Conservation (phyloP, 2,329 filamentous ascomycete species). For the Botryotinia narcissicola region DNA sequence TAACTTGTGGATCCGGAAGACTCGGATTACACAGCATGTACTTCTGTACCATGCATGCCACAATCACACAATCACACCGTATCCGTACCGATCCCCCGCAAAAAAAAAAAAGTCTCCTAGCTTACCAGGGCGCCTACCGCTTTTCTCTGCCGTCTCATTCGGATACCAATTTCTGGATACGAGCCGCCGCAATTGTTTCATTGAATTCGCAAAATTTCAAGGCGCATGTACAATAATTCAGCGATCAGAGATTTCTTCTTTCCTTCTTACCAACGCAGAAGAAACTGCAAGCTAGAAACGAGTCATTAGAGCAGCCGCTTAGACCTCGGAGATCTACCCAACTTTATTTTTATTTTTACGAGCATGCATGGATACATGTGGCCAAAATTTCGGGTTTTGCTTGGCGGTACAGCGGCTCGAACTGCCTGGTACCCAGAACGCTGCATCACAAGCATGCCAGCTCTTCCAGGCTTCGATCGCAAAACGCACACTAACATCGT, state of each 20-base stretch:
- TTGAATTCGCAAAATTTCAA: too few species aligned
- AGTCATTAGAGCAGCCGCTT: not conserved
- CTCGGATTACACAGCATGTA: constrained; percentile 6
- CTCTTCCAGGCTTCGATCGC: not conserved
- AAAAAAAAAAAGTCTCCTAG: not conserved
- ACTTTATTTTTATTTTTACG: not conserved
- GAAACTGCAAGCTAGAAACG: not conserved
- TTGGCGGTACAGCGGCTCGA: not conserved
- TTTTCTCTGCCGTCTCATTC: not conserved
- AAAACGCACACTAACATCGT: not conserved
- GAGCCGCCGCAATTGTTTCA: not conserved
- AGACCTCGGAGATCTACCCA: not conserved
- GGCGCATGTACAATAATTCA: not conserved
- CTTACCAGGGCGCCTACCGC: not conserved
- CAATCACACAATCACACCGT: constrained; percentile 3
- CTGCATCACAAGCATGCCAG: not conserved
- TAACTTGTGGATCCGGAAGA: not conserved
- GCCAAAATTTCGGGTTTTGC: not conserved
- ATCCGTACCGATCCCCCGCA: not conserved
- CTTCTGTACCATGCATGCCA: not conserved
- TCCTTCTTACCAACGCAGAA: not conserved
- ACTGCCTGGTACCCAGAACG: not conserved
- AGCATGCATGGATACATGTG: not conserved
- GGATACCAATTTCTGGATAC: not conserved
- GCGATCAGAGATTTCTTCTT: too few species aligned